Conservation (phyloP, 75 land plant species). For the Selaginella moellendorffii region DNA sequence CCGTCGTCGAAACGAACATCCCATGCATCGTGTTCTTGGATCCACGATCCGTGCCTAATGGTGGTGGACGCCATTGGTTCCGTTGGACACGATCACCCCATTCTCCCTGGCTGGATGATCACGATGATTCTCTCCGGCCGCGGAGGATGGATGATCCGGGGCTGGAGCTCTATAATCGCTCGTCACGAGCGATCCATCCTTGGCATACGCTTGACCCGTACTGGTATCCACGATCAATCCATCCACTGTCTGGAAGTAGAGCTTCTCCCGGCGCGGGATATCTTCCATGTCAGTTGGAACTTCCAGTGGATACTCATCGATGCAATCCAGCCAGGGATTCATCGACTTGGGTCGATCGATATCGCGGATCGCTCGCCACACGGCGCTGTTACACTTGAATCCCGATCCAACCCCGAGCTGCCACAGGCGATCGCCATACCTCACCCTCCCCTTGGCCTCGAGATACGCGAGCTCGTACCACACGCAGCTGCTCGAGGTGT, state of each 20-base stretch:
- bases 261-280: neutral
- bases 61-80: too few relatives aligned
- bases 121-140: too few relatives aligned
- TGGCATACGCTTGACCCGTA: neutral
- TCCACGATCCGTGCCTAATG: too few relatives aligned
- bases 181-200: too few relatives aligned
- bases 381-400: constrained; percentile 61
- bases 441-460: constrained; percentile 47
- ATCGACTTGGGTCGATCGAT: constrained; percentile 5
- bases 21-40: too few relatives aligned
- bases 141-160: too few relatives aligned
- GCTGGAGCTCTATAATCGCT: too few relatives aligned
- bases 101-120: too few relatives aligned
- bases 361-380: constrained; percentile 33
- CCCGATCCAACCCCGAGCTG: constrained; percentile 53
- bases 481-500: constrained; percentile 43
- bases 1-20: too few relatives aligned
- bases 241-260: neutral
- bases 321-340: constrained; percentile 1
- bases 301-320: neutral
- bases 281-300: neutral
- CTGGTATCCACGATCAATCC: neutral
- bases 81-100: too few relatives aligned
- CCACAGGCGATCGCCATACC: constrained; percentile 30
- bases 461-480: constrained; percentile 51